A percentile compares a stretch with the other conserved stretches of the same genome.
These are phyloP conservation scores for Rhizoclosmatium sp. DNA, from an alignment of 192 early-diverging fungal genomes.

Conservation along the genomic window DNA sequence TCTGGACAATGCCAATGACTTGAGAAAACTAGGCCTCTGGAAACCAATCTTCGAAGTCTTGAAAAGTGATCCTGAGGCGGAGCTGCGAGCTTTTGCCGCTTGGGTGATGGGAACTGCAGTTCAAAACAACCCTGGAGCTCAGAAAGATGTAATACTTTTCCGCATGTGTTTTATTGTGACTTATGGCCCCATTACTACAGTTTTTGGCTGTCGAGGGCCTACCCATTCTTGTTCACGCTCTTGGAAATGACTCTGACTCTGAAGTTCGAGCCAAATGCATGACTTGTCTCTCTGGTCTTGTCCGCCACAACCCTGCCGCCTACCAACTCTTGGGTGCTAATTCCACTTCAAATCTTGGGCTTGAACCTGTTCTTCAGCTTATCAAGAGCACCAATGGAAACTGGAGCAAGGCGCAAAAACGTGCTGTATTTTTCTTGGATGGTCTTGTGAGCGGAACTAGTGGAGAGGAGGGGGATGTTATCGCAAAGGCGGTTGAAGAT, in stretches of 20 bases:
- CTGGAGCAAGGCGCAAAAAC: slow-evolving; percentile 20
- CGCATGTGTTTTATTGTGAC: background rate
- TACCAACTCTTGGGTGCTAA: slow-evolving; percentile 35
- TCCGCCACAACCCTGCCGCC: slow-evolving; percentile 46
- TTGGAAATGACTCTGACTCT: slow-evolving; percentile 38
- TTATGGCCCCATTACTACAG: slow-evolving; percentile 22
- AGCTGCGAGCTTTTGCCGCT: slow-evolving; percentile 73
- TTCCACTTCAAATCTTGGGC: slow-evolving; percentile 26
- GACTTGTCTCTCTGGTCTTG: slow-evolving; percentile 52
- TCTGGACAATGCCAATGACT: slow-evolving; percentile 90
- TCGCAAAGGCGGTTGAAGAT: slow-evolving; percentile 31
- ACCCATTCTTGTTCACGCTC: slow-evolving; percentile 29
- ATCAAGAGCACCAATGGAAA: background rate
- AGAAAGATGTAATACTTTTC: slow-evolving; percentile 64
- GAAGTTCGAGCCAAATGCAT: slow-evolving; percentile 49
- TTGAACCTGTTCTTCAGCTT: slow-evolving; percentile 3
- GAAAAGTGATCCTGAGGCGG: slow-evolving; percentile 52
- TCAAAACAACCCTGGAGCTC: slow-evolving; percentile 91
- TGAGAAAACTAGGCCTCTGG: slow-evolving; percentile 92
- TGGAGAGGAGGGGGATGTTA: slow-evolving; percentile 40
- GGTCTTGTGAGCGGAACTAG: slow-evolving; percentile 38
- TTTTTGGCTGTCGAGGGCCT: slow-evolving; percentile 50
- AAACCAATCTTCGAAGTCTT: slow-evolving; percentile 70
- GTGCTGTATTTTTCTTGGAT: slow-evolving; percentile 49
- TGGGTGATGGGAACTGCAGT: slow-evolving; percentile 95